Evolutionary conservation across 2,329 filamentous ascomycete species (phyloP).

Genomic region (Clonostachys byssicola): DNA sequence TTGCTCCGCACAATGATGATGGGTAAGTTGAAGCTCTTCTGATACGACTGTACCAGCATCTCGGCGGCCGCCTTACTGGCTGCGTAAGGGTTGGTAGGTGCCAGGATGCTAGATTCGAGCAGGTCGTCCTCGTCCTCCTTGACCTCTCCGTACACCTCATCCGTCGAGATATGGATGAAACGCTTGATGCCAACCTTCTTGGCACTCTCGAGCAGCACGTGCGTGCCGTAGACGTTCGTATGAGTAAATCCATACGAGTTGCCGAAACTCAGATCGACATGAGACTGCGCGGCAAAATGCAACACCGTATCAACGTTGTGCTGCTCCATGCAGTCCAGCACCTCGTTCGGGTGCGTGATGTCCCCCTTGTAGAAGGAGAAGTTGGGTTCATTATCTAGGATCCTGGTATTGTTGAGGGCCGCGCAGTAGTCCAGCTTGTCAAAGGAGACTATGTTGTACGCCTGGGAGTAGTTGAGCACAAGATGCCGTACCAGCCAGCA

Average conservation of each 20-base stretch:
- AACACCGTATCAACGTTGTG: conserved; percentile 76
- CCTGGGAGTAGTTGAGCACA: conserved; percentile 64
- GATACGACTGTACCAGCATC: conserved; percentile 84
- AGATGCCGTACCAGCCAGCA: conserved; percentile 82
- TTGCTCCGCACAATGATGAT: conserved; percentile 78
- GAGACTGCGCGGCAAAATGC: conserved; percentile 82
- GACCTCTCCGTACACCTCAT: conserved; percentile 83
- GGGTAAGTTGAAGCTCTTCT: conserved; percentile 77
- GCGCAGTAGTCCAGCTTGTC: conserved; percentile 84
- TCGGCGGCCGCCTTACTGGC: conserved; percentile 79
- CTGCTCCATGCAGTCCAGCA: conserved; percentile 66
- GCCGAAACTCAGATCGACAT: conserved; percentile 78
- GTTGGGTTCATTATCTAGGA: conserved; percentile 63
- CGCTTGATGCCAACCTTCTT: conserved; percentile 66
- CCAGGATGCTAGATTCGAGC: conserved; percentile 68
- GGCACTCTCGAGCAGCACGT: conserved; percentile 73
- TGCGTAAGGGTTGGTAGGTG: conserved; percentile 78
- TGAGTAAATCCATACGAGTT: conserved; percentile 79
- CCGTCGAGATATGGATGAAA: conserved; percentile 80
- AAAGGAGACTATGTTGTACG: conserved; percentile 78
- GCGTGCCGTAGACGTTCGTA: conserved; percentile 81
- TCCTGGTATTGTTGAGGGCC: conserved; percentile 73
- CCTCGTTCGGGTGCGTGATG: conserved; percentile 66
- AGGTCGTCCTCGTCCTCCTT: conserved; percentile 67
- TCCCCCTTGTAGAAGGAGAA: conserved; percentile 80